Conservation (phyloP, 148 eudicot genomes). For the Rhododendron mucronatum region DNA sequence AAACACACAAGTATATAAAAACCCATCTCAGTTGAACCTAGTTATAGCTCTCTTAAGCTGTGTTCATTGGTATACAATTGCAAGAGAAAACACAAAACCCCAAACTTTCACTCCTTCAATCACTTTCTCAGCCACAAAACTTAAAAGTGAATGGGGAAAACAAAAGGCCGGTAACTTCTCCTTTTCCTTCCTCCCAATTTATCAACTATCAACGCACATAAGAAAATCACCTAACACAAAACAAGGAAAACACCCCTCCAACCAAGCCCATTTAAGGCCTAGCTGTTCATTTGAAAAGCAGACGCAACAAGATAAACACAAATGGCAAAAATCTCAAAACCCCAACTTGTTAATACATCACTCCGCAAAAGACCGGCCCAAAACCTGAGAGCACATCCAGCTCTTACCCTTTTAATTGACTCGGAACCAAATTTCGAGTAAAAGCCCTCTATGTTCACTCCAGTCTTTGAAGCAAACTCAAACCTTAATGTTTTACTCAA, state of each 20-base stretch:
- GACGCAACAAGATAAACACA: background rate
- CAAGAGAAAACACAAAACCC: background rate
- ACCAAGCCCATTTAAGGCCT: background rate
- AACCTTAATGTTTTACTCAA: background rate
- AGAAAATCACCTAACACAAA: background rate
- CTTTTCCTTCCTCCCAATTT: background rate
- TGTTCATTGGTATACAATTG: background rate
- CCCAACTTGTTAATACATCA: background rate
- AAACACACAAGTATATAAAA: background rate
- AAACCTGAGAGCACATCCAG: background rate
- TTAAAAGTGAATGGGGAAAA: background rate
- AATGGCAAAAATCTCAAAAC: background rate
- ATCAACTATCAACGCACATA: background rate
- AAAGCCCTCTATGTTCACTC: background rate
- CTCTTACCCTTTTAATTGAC: background rate
- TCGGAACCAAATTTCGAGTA: background rate
- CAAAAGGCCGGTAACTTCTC: background rate
- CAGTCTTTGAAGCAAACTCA: background rate
- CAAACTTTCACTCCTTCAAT: background rate
- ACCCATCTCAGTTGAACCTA: background rate
- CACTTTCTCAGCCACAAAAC: constrained; percentile 5
- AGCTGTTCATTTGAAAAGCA: background rate
- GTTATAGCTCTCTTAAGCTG: background rate
- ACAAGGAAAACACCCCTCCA: background rate
- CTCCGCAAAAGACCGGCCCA: background rate